phyloP scores from a whole-genome alignment of 768 basidiomycete genomes.

The Leccinellum albellum region DNA sequence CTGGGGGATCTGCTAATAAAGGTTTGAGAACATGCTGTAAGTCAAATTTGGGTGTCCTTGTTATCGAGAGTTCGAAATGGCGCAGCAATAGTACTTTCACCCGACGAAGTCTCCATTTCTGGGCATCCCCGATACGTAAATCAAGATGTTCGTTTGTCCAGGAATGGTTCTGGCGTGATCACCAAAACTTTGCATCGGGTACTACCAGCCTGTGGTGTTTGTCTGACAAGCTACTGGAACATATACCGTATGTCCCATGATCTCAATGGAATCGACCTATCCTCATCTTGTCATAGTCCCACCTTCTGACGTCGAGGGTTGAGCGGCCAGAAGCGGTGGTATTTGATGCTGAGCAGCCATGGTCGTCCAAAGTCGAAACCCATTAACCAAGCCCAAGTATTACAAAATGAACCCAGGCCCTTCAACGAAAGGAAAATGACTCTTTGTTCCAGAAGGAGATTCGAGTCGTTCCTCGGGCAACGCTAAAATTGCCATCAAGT shows the following conservation, averaged over 20 bases:
- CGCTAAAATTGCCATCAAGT: background rate
- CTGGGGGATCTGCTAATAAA: slow-evolving; percentile 23
- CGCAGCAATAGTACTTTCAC: slow-evolving; percentile 1
- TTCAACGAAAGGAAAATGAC: background rate
- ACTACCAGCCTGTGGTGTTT: too few relatives aligned
- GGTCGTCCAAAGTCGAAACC: too few relatives aligned
- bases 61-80: slow-evolving; percentile 11
- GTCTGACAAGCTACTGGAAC: too few relatives aligned
- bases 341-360: too few relatives aligned
- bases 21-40: slow-evolving; percentile 20
- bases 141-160: slow-evolving; percentile 22
- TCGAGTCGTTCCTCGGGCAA: background rate
- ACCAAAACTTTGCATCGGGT: too few relatives aligned
- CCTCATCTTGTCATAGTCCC: too few relatives aligned
- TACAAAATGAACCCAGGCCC: background rate
- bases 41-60: slow-evolving; percentile 29
- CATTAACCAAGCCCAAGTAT: too few relatives aligned
- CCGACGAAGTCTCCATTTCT: slow-evolving; percentile 4
- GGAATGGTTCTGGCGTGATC: slow-evolving; percentile 13
- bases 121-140: slow-evolving; percentile 19
- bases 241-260: slow-evolving; percentile 1
- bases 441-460: slow-evolving; percentile 1
- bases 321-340: too few relatives aligned
- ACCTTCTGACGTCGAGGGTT: too few relatives aligned
- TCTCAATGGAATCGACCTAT: slow-evolving; percentile 2